phyloP scores from a whole-genome alignment of 2,329 filamentous ascomycete genomes.

The Claviceps quebecensis region DNA sequence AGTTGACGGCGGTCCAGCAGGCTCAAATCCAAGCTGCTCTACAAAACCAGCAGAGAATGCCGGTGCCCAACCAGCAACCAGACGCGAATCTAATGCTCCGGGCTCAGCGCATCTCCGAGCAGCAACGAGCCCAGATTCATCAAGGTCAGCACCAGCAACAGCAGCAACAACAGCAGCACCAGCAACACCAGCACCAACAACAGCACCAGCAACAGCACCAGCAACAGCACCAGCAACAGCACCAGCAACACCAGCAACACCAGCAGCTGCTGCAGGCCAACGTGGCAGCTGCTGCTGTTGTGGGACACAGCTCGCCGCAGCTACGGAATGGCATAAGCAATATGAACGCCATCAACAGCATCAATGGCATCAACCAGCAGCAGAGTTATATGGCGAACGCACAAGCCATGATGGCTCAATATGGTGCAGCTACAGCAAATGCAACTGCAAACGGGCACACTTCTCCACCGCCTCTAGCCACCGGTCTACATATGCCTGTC shows the following conservation, averaged over 20 bases:
- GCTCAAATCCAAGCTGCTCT: conserved; percentile 49
- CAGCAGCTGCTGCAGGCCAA: conserved; percentile 17
- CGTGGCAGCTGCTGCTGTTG: conserved; percentile 20
- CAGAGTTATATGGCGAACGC: conserved; percentile 39
- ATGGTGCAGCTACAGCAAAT: conserved; percentile 17
- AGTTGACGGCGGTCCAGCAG: conserved; percentile 52
- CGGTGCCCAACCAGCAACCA: conserved; percentile 26
- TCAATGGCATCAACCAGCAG: conserved; percentile 31
- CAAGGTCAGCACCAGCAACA: conserved; percentile 23
- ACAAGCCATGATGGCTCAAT: conserved; percentile 38
- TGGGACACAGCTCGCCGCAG: conserved; percentile 29
- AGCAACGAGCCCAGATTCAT: conserved; percentile 42
- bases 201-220: conserved; percentile 16
- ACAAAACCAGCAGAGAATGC: conserved; percentile 46
- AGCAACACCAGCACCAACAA: conserved; percentile 20
- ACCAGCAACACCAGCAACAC: conserved; percentile 16
- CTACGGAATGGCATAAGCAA: conserved; percentile 29
- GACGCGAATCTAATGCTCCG: conserved; percentile 47
- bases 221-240: background rate
- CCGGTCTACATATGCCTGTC: conserved; percentile 31
- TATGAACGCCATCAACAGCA: conserved; percentile 29
- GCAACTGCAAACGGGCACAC: conserved; percentile 21
- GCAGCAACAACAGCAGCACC: conserved; percentile 24
- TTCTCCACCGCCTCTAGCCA: conserved; percentile 31
- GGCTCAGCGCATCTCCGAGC: conserved; percentile 52